Percentiles rank a stretch among this genome's conserved stretches.
Evolutionary conservation across 2,329 filamentous ascomycete species (phyloP).

Genomic region (Talaromyces sp.): DNA sequence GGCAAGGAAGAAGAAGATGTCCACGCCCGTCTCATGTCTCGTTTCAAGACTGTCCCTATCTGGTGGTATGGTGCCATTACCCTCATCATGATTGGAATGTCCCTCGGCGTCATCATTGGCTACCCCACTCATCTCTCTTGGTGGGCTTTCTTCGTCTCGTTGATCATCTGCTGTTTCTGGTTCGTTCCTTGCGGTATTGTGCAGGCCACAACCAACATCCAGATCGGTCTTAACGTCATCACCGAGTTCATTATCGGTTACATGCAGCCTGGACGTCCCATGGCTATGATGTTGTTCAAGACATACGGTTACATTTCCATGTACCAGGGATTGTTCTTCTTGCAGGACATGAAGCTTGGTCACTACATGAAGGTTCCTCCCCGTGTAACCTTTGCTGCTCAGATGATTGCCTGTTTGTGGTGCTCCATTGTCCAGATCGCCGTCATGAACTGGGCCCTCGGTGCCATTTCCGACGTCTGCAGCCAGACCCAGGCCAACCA

Average conservation of each 20-base stretch:
- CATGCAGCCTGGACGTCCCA: slow-evolving; percentile 67
- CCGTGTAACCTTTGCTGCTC: slow-evolving; percentile 52
- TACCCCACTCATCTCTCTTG: slow-evolving; percentile 68
- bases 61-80: slow-evolving; percentile 59
- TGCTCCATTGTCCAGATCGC: slow-evolving; percentile 51
- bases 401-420: slow-evolving; percentile 53
- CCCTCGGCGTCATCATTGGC: slow-evolving; percentile 47
- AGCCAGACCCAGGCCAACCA: slow-evolving; percentile 58
- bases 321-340: slow-evolving; percentile 64
- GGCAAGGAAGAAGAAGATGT: slow-evolving; percentile 56
- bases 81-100: slow-evolving; percentile 51
- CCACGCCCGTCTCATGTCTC: slow-evolving; percentile 57
- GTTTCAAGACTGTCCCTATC: slow-evolving; percentile 55
- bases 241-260: slow-evolving; percentile 74
- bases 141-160: slow-evolving; percentile 70
- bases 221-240: slow-evolving; percentile 67
- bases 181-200: slow-evolving; percentile 63
- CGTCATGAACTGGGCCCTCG: slow-evolving; percentile 47
- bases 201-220: slow-evolving; percentile 66
- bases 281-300: slow-evolving; percentile 78
- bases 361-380: slow-evolving; percentile 65
- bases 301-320: slow-evolving; percentile 70
- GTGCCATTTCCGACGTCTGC: slow-evolving; percentile 65
- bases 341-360: slow-evolving; percentile 64
- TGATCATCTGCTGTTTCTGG: slow-evolving; percentile 64